Conservation (phyloP, 208 protist species). For the Plasmodiophora brassicae region DNA sequence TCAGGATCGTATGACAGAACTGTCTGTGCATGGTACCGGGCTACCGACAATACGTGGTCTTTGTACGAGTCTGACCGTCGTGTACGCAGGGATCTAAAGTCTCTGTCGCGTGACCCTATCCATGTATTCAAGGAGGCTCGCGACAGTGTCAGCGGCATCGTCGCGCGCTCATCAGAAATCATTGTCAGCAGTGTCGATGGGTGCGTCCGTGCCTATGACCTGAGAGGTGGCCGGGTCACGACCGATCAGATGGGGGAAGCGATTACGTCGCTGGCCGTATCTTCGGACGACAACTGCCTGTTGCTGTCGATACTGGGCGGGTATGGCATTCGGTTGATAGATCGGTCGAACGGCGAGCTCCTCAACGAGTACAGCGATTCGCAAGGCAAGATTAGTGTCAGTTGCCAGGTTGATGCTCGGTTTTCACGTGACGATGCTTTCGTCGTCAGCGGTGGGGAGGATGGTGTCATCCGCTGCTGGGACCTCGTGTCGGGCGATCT, state of each 20-base stretch:
- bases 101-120: constrained; percentile 32
- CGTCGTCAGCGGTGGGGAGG: constrained; percentile 50
- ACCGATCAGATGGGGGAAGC: constrained; percentile 29
- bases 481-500: constrained; percentile 40
- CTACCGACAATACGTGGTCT: neutral
- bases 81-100: neutral
- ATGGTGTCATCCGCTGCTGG: constrained; percentile 41
- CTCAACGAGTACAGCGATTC: constrained; percentile 35
- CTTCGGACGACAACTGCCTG: constrained; percentile 49
- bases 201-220: constrained; percentile 46
- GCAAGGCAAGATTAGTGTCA: neutral
- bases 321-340: constrained; percentile 41
- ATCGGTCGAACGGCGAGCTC: constrained; percentile 33
- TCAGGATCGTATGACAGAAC: constrained; percentile 52
- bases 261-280: constrained; percentile 41
- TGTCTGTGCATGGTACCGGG: constrained; percentile 45
- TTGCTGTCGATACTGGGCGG: constrained; percentile 37
- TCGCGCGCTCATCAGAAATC: neutral
- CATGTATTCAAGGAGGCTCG: constrained; percentile 40
- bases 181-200: constrained; percentile 48
- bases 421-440: constrained; percentile 40
- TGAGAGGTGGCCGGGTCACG: constrained; percentile 17
- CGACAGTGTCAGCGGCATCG: constrained; percentile 45
- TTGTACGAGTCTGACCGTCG: neutral
- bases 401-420: constrained; percentile 44